Evolutionary conservation across 306 rosid species (phyloP), one percentile per base, ranked within the genome.

Genomic region (Albizia julibrissin): DNA sequence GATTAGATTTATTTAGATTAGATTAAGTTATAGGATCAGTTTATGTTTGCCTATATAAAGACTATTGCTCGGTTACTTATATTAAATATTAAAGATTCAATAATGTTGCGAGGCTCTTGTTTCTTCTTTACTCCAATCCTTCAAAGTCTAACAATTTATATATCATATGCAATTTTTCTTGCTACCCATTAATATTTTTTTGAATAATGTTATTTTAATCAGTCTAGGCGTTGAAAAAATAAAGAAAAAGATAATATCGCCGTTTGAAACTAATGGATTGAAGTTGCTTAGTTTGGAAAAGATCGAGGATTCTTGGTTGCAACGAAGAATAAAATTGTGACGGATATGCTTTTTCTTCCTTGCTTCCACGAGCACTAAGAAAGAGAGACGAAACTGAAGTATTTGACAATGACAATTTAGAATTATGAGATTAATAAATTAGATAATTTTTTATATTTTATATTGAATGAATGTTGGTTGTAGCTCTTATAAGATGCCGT

Each of bases 211-310:
- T 50, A 18, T 50, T 50, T 50, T 18, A 50, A 50, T 50, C 58
- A 50, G n/a, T 50, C 8, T 16, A 18, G 5, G 58, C 21, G 58
- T 50, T 50, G 58, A 50, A 16, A 9, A 50, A 50, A 50, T 18
- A 46, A 46, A 46, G 18, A 46, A 46, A 46, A 46, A 46, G 6
- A 50, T 50, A 50, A 56, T 24, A 58, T 22, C 9, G n/a, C n/a
- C n/a, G 15, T 10, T 3, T 10, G 65, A 22, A 22, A 58, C 15
- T 0, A 6, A 58, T 40, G 27, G 54, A 70, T 43, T 14, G 22
- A 44, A 72, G 34, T 72, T 49, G 64, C 27, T 18, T 47, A 47
- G 62, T 72, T 72, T 16, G 77, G 27, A 72, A 46, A 58, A 29
- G 77, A 47, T 16, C 1, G 8, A 5, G 10, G 26, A 14, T 46